Base-by-base conservation (phyloP, 1,284 basidiomycete species). In the Abortiporus biennis region DNA sequence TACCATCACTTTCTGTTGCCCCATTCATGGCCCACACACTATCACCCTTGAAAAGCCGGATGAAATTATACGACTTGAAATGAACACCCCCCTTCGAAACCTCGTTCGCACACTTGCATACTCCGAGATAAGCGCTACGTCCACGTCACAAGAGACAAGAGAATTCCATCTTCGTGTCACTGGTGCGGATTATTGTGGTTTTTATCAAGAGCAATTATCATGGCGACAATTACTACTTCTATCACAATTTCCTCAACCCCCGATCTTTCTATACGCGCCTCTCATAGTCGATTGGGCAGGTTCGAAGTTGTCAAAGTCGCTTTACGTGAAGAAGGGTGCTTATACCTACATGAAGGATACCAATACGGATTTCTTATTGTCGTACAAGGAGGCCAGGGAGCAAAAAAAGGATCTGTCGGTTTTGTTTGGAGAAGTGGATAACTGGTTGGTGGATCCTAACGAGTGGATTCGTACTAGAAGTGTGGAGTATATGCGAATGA, bases 21-120 rank as follows among this genome's bases (percentile, higher is more conserved):
- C 54, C 20, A 19, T 35, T 8, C 59, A 61, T 42, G 57, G 58
- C 2, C 22, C 35, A 20, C 51, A 61, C 44, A 37, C 42, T 1
- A 37, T 55, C 19, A 23, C 33, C 2, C 47, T 54, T 12, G 45
- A 38, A 21, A 38, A 55, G 29, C 41, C 49, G 6, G 47, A 47
- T 9, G 49, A 54, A 2, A 45, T 58, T 12, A 40, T 36, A 17
- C 46, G 44, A 24, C 46, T 62, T 22, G 58, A 61, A 47, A 56
- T 58, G 44, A 61, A 63, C 45, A 59, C 59, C 13, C 58, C 59
- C 3, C 32, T 61, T 12, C 52, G 58, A 17, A 63, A 63, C 47
- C 50, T 63, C 33, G 45, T 58, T 17, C 54, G 61, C 8, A 35
- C 50, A 1, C 35, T 57, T 5, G 56, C 51, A 1, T 52, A 51